phyloP scores from a whole-genome alignment of 805 yeast species.

The Debaryomyces tyrocola region DNA sequence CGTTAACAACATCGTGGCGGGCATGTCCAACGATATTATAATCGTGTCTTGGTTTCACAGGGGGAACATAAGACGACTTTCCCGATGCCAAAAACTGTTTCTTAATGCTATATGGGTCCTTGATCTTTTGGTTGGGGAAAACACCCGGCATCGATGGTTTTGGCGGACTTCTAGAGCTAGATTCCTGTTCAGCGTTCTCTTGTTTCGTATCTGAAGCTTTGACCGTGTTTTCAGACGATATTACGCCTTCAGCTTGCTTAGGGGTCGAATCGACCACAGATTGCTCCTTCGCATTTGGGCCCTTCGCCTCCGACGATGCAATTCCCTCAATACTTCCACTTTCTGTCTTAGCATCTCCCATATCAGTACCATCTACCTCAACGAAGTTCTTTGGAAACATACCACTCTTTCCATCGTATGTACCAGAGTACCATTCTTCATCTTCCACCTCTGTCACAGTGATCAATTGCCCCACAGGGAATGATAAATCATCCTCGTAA shows the following conservation, averaged over 20 bases:
- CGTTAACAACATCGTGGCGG: slow-evolving; percentile 21
- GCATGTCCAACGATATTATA: slow-evolving; percentile 31
- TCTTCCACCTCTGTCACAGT: slow-evolving; percentile 81
- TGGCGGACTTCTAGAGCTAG: not conserved
- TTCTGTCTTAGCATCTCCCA: slow-evolving; percentile 1
- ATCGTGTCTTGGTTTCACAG: slow-evolving; percentile 40
- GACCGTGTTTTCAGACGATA: not conserved
- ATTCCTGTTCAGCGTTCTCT: not conserved
- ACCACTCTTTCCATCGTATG: slow-evolving; percentile 64
- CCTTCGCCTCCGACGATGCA: not conserved
- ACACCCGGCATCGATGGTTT: slow-evolving; percentile 15
- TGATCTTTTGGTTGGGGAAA: slow-evolving; percentile 31
- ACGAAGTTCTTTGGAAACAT: slow-evolving; percentile 90
- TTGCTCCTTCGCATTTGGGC: not conserved
- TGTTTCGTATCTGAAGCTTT: not conserved
- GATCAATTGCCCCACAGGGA: slow-evolving; percentile 65
- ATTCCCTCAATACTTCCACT: not conserved
- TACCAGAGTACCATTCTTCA: slow-evolving; percentile 88
- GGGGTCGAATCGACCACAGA: slow-evolving; percentile 6
- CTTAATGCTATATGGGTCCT: slow-evolving; percentile 49
- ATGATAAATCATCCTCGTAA: slow-evolving; percentile 81
- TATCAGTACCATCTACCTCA: slow-evolving; percentile 22
- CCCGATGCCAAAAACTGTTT: slow-evolving; percentile 57
- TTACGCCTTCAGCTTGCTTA: not conserved
- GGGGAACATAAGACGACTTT: slow-evolving; percentile 61